These are phyloP conservation scores for Isoetes taiwanensis DNA, from an alignment of 75 land plant genomes.

Conservation along the genomic window DNA sequence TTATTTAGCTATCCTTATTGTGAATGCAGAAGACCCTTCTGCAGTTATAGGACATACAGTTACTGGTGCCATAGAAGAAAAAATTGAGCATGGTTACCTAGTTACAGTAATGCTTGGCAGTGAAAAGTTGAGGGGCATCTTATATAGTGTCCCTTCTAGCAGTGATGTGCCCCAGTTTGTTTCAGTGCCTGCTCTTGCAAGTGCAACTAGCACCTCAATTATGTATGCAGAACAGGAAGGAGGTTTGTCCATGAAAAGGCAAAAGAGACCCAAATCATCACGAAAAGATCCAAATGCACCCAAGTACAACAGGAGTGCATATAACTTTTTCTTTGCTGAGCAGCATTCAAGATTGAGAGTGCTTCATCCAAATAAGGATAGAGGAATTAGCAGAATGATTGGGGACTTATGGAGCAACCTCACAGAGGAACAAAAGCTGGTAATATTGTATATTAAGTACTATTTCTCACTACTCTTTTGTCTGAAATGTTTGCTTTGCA, in stretches of 20 bases:
- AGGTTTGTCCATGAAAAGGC: no score
- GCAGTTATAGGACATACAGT: constrained; percentile 27
- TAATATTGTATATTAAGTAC: constrained; percentile 19
- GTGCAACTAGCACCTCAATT: no score
- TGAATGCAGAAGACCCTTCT: constrained; percentile 24
- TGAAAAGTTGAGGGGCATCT: constrained; percentile 55
- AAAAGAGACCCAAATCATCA: constrained; percentile 1
- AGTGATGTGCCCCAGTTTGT: constrained; percentile 16
- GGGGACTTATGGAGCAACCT: constrained; percentile 73
- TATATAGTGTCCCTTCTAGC: constrained; percentile 45
- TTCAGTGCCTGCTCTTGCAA: no score
- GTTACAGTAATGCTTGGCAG: constrained; percentile 56
- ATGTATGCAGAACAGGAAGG: no score
- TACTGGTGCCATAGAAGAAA: constrained; percentile 61
- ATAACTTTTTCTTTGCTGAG: constrained; percentile 87
- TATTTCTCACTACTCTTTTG: no score
- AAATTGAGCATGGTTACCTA: constrained; percentile 71
- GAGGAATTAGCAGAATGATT: constrained; percentile 80
- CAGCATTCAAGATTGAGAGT: constrained; percentile 48
- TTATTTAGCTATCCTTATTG: not conserved
- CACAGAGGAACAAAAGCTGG: constrained; percentile 48
- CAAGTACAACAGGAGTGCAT: constrained; percentile 76
- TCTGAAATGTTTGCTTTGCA: constrained; percentile 9
- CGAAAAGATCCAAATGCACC: constrained; percentile 67
- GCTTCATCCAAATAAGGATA: constrained; percentile 47